Percentiles rank a stretch among this genome's conserved stretches.
Conservation (phyloP, 306 rosid genomes). For the Dalbergia oliveri region DNA sequence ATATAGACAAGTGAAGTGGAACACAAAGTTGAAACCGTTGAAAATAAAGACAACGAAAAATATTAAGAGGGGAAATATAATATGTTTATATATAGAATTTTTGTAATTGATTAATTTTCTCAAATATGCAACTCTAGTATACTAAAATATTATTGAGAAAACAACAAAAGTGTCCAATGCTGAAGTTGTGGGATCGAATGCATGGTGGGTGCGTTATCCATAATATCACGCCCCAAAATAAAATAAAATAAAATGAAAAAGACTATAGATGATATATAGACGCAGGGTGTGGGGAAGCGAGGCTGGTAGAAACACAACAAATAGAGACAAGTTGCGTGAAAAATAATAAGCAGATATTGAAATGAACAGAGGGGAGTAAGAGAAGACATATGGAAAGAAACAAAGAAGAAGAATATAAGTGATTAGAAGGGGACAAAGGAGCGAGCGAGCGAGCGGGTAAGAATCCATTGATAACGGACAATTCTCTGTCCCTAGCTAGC, state of each 20-base stretch:
- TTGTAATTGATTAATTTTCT: no score
- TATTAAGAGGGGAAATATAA: no score
- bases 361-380: neutral
- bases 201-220: slow-evolving; percentile 17
- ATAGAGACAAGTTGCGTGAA: slow-evolving; percentile 24
- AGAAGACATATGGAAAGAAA: slow-evolving; percentile 13
- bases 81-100: no score
- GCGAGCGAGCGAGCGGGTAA: slow-evolving; percentile 28
- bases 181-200: neutral
- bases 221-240: neutral
- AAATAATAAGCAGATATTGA: neutral
- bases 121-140: no score
- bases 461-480: slow-evolving; percentile 49
- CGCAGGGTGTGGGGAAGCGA: neutral
- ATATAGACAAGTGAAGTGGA: no score
- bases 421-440: slow-evolving; percentile 24
- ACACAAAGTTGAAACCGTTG: no score
- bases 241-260: neutral
- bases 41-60: no score
- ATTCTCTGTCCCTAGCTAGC: slow-evolving; percentile 10
- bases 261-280: neutral
- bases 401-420: slow-evolving; percentile 42
- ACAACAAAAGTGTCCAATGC: neutral
- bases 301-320: neutral
- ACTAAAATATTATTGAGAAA: no score